Base-by-base conservation (phyloP, 108 stramenopile genomes). In the Skeletonema costatum region DNA sequence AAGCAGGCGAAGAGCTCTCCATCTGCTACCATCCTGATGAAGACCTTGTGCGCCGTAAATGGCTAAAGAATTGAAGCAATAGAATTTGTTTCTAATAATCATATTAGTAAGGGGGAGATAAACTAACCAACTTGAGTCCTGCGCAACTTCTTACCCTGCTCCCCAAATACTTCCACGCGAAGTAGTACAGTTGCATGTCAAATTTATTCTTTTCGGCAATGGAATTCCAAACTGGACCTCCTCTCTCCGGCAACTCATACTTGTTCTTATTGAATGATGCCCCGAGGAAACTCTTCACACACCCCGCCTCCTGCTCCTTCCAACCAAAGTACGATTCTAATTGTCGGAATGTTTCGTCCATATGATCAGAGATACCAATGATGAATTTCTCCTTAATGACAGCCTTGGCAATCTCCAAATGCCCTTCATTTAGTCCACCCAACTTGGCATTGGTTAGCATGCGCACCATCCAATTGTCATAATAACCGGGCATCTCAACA, bases 401-500 rank as follows among this genome's bases (percentile, higher is more conserved):
- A 10, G 66, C 41, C 50, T 84, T 84, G 11, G 86, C 86, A 16
- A 83, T 44, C 8, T 76, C 78, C 19, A 87, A 58, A 59, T 87
- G 82, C 7, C 65, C 68, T 7, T 82, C 75, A 65, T 77, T 87
- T 13, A 87, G 60, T 2, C 74, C 75, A 17, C 77, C 82, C 2
- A 64, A 17, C 14, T 73, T 74, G 21, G 78, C 83, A 39, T 75
- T 77, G 29, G 86, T 56, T 11, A 87, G 48, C 70, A 84, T 78
- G 31, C 82, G 71, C 8, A 72, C 77, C 73, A 84, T 70, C 86
- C 86, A 87, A 66, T 83, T 83, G 39, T 80, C 68, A 35, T 86
- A 80, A 53, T 82, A 75, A 12, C 74, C 73, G 17, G 71, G 35
- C 32, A 44, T 69, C 29, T 72, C 39, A 0, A 83, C 65, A 68